These are phyloP conservation scores for Linum lewisii DNA, from an alignment of 345 rosid species.

Conservation along the genomic window DNA sequence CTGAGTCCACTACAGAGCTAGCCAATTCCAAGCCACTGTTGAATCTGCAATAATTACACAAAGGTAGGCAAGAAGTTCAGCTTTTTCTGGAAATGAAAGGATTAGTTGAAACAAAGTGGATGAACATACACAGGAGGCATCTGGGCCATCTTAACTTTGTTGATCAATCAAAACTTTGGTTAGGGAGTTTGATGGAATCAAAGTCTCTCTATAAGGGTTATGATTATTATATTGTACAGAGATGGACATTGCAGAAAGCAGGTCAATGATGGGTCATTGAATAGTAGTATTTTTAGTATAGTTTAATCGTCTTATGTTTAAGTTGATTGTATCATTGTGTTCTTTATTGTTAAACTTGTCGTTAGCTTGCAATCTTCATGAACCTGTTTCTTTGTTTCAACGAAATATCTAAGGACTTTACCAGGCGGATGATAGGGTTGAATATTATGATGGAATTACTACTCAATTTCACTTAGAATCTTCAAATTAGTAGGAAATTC, in stretches of 20 bases:
- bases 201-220: not conserved
- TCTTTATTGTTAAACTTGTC: not conserved
- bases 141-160: not conserved
- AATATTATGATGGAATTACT: no score
- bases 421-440: no score
- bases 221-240: no score
- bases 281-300: no score
- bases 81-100: not conserved
- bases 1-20: conserved; percentile 40
- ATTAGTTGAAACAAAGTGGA: not conserved
- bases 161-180: not conserved
- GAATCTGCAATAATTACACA: conserved; percentile 16
- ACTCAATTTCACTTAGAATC: no score
- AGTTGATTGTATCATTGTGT: conserved; percentile 16
- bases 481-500: no score
- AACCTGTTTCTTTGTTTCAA: no score
- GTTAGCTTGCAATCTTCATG: no score
- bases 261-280: not conserved
- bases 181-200: not conserved
- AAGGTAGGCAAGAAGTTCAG: not conserved
- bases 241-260: not conserved
- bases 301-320: conserved; percentile 46
- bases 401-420: no score
- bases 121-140: not conserved
- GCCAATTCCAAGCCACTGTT: conserved; percentile 33